A percentile compares a stretch with the other conserved stretches of the same genome.
Evolutionary conservation across 2,329 filamentous ascomycete genomes (phyloP).

Genomic region (Fusarium protoensiforme): DNA sequence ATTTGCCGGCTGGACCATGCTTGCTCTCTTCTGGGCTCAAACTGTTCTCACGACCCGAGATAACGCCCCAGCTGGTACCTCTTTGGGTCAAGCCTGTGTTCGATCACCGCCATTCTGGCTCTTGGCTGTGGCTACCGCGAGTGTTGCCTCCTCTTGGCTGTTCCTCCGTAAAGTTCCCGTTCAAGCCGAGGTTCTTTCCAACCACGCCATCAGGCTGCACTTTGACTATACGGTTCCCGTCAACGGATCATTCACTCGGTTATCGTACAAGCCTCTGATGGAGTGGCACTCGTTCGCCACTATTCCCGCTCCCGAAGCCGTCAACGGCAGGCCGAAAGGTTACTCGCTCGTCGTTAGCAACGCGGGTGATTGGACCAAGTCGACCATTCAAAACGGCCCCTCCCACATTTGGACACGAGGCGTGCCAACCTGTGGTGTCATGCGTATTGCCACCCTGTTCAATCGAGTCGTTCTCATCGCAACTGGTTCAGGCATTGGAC

Average conservation of each 20-base stretch:
- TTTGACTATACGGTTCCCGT: conserved; percentile 72
- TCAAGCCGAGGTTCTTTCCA: conserved; percentile 73
- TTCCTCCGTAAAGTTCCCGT: conserved; percentile 75
- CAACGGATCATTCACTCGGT: conserved; percentile 58
- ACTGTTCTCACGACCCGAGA: conserved; percentile 64
- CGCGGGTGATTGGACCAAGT: conserved; percentile 79
- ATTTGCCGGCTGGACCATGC: conserved; percentile 75
- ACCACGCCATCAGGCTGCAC: conserved; percentile 78
- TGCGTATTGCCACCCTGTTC: conserved; percentile 75
- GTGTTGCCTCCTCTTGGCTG: conserved; percentile 78
- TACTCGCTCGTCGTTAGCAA: conserved; percentile 78
- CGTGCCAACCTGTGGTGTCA: conserved; percentile 73
- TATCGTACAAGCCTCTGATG: conserved; percentile 70
- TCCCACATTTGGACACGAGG: conserved; percentile 74
- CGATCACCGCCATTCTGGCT: conserved; percentile 70
- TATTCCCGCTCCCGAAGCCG: conserved; percentile 66
- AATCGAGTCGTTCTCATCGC: conserved; percentile 74
- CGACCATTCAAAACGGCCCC: conserved; percentile 71
- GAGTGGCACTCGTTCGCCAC: conserved; percentile 84
- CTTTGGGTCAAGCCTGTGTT: conserved; percentile 52
- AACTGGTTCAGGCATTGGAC: conserved; percentile 79
- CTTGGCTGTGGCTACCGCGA: conserved; percentile 69
- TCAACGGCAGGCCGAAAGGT: conserved; percentile 48
- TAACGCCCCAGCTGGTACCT: conserved; percentile 45
- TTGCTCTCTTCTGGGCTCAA: conserved; percentile 75